A percentile compares a stretch with the other conserved stretches of the same genome.
phyloP scores from a whole-genome alignment of 1,284 basidiomycete species.

The Fomitopsis betulina region DNA sequence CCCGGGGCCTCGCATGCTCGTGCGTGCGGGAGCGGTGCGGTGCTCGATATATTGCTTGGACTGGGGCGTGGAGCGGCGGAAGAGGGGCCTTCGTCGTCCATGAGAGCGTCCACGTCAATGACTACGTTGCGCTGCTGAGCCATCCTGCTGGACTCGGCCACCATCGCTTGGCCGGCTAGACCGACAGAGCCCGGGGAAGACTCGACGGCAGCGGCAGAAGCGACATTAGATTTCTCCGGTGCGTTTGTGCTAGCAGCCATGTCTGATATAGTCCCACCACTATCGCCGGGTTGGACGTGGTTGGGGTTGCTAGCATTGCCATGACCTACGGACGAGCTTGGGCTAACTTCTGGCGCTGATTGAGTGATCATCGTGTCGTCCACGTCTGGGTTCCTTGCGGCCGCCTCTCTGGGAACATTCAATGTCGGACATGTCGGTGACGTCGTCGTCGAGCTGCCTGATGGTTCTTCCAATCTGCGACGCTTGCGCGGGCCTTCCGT shows the following conservation, averaged over 20 bases:
- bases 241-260: neutral
- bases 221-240: neutral
- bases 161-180: neutral
- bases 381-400: neutral
- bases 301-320: neutral
- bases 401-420: neutral
- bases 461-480: neutral
- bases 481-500: neutral
- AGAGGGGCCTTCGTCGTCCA: neutral
- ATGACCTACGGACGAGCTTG: neutral
- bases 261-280: neutral
- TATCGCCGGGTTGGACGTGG: neutral
- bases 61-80: neutral
- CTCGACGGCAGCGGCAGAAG: neutral
- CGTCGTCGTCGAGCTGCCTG: neutral
- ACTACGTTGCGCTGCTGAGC: neutral
- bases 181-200: neutral
- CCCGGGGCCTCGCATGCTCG: neutral
- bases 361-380: neutral
- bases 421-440: neutral
- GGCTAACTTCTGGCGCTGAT: neutral
- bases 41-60: neutral
- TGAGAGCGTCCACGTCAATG: conserved; percentile 4
- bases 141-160: neutral
- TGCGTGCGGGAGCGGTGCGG: neutral